A percentile compares a stretch with the other conserved stretches of the same genome.
phyloP scores from a whole-genome alignment of 73 alveolate species.

The Halteria grandinella region DNA sequence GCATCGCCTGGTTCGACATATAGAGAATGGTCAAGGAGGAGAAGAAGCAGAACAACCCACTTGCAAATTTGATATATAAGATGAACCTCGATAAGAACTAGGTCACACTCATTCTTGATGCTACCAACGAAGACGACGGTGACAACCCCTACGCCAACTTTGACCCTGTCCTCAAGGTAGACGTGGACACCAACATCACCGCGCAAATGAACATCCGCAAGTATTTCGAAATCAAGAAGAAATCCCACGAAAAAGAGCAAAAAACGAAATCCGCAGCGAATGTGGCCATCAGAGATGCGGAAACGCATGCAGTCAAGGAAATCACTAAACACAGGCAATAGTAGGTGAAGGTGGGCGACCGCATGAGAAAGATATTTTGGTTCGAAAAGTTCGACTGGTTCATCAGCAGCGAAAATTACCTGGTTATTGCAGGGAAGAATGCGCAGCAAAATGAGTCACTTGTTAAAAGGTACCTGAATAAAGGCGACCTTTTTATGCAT shows the following conservation, averaged over 20 bases:
- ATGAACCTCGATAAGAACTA: conserved; percentile 75
- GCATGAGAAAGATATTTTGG: conserved; percentile 82
- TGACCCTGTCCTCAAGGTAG: conserved; percentile 63
- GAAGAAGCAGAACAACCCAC: conserved; percentile 85
- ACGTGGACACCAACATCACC: conserved; percentile 66
- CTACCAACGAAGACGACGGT: conserved; percentile 54
- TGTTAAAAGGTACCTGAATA: conserved; percentile 82
- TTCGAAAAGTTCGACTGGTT: conserved; percentile 94
- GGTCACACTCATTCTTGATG: conserved; percentile 69
- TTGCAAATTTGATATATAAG: conserved; percentile 77
- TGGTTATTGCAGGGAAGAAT: conserved; percentile 87
- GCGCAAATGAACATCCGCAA: conserved; percentile 82
- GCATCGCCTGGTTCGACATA: conserved; percentile 86
- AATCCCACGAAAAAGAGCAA: conserved; percentile 68
- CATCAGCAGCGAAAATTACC: conserved; percentile 85
- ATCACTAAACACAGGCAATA: conserved; percentile 69
- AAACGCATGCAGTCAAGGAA: conserved; percentile 79
- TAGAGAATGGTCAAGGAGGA: conserved; percentile 87
- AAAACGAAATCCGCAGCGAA: conserved; percentile 82
- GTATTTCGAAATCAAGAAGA: conserved; percentile 79
- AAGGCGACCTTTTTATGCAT: conserved; percentile 87
- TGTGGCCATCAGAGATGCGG: conserved; percentile 82
- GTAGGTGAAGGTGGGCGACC: conserved; percentile 60
- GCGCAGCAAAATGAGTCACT: conserved; percentile 85
- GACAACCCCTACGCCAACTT: conserved; percentile 37